Percentiles rank a stretch among this genome's conserved stretches.
phyloP scores from a whole-genome alignment of 768 basidiomycete species.

The Crucibulum laeve region DNA sequence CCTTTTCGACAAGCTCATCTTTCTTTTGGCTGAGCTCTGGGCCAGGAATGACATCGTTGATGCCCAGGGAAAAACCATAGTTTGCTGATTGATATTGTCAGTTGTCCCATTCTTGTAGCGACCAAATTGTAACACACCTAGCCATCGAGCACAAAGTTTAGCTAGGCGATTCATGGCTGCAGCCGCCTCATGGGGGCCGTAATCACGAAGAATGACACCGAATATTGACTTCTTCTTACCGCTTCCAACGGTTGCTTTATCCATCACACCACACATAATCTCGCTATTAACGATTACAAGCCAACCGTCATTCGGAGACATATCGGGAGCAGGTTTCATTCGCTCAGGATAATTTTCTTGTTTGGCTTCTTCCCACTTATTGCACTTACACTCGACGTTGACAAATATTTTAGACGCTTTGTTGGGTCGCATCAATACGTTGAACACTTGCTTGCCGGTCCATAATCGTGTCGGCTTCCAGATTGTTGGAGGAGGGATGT shows the following conservation, averaged over 20 bases:
- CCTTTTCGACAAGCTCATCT: constrained; percentile 79
- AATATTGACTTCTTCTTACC: constrained; percentile 99
- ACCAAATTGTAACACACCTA: constrained; percentile 48
- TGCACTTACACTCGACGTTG: constrained; percentile 95
- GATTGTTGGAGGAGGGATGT: constrained; percentile 92
- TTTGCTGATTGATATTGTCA: constrained; percentile 61
- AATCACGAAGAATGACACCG: constrained; percentile 95
- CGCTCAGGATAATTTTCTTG: constrained; percentile 52
- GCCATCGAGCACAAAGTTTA: constrained; percentile 91
- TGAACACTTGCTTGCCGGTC: constrained; percentile 99
- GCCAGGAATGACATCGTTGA: constrained; percentile 98
- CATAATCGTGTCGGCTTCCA: constrained; percentile 90
- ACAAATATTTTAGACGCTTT: constrained; percentile 76
- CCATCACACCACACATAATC: constrained; percentile 99
- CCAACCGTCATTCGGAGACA: constrained; percentile 97
- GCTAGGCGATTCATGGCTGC: constrained; percentile 94
- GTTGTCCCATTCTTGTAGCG: neutral
- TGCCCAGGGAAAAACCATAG: constrained; percentile 95
- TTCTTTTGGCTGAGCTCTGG: constrained; percentile 77
- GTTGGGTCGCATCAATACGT: constrained; percentile 94
- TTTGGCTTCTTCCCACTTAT: constrained; percentile 79
- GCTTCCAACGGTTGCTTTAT: constrained; percentile 95
- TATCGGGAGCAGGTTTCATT: constrained; percentile 67
- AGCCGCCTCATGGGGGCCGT: constrained; percentile 92
- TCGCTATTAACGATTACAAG: constrained; percentile 96